Base-by-base conservation (phyloP, 495 filamentous ascomycete genomes). In the Penicillium argentinense region DNA sequence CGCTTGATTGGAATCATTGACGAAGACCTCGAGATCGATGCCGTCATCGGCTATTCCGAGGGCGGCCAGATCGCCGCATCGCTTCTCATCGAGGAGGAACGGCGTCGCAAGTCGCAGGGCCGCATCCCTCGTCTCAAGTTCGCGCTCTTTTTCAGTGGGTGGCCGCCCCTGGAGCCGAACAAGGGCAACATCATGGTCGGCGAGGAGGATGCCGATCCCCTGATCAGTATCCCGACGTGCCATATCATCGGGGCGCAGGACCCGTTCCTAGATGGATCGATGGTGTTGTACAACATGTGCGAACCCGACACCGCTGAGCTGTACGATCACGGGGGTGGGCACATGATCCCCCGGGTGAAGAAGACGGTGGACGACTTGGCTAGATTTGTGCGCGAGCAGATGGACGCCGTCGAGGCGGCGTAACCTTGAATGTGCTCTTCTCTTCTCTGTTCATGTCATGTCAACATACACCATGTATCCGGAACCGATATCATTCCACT, bases 31-130 rank as follows among this genome's bases (percentile, higher is more conserved):
- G 57, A 59, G 0, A 63, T 65, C 11, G 54, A 57, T 7, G 64
- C 62, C 4, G 51, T 84, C 33, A 76, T 84, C 39, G 80, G 80
- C 0, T 85, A 81, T 44, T 84, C 81, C 0, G 81, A 85, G 47
- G 83, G 83, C 14, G 81, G 79, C 8, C 74, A 72, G 0, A 69
- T 84, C 5, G 83, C 80, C 0, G 74, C 75, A 3, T 78, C 77
- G 9, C 40, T 80, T n/a, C 49, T 80, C 24, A 54, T 78, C 0
- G 74, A 79, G 48, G 78, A 82, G 51, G 59, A 63, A 17, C 46
- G 63, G 32, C 56, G 67, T 29, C 60, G 53, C 12, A 50, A 65
- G 40, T 54, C 56, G 27, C 54, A 37, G 2, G 79, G 77, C 0
- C 53, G 67, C 3, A 57, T 51, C 2, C 64, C 67, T 17, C 64